A percentile compares a stretch with the other conserved stretches of the same genome.
Evolutionary conservation across 768 basidiomycete genomes (phyloP).

Genomic region (Tricholoma bakamatsutake): DNA sequence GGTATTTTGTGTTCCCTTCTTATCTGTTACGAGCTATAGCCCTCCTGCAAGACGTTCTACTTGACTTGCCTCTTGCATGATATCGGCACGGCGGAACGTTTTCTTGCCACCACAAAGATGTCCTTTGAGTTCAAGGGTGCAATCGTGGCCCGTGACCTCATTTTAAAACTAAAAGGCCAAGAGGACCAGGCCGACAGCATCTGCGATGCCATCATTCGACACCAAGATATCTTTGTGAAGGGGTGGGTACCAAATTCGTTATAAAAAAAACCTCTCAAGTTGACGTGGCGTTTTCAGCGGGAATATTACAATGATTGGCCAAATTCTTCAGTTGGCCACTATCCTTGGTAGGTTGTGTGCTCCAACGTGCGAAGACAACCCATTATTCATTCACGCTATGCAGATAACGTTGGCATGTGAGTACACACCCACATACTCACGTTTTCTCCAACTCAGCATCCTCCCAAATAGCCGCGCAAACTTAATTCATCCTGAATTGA

Average conservation of each 20-base stretch:
- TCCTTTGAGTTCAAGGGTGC: conserved; percentile 54
- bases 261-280: background rate
- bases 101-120: conserved; percentile 46
- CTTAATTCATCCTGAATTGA: conserved; percentile 34
- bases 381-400: conserved; percentile 3
- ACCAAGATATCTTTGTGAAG: conserved; percentile 42
- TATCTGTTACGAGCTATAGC: background rate
- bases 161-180: conserved; percentile 33
- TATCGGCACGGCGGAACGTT: conserved; percentile 43
- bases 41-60: conserved; percentile 36
- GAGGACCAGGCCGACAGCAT: conserved; percentile 49
- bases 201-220: conserved; percentile 45
- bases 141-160: conserved; percentile 44
- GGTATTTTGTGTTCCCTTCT: conserved; percentile 8
- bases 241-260: conserved; percentile 23
- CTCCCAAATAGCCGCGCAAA: conserved; percentile 31
- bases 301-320: conserved; percentile 45
- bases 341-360: conserved; percentile 31
- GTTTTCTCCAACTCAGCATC: conserved; percentile 3
- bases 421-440: conserved; percentile 7
- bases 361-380: background rate
- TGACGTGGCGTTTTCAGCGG: conserved; percentile 23
- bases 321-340: conserved; percentile 44
- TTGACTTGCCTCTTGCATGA: conserved; percentile 48
- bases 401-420: conserved; percentile 42